A percentile compares a stretch with the other conserved stretches of the same genome.
Evolutionary conservation across 345 rosid genomes (phyloP).

Genomic region (Pelargonium nanum): DNA sequence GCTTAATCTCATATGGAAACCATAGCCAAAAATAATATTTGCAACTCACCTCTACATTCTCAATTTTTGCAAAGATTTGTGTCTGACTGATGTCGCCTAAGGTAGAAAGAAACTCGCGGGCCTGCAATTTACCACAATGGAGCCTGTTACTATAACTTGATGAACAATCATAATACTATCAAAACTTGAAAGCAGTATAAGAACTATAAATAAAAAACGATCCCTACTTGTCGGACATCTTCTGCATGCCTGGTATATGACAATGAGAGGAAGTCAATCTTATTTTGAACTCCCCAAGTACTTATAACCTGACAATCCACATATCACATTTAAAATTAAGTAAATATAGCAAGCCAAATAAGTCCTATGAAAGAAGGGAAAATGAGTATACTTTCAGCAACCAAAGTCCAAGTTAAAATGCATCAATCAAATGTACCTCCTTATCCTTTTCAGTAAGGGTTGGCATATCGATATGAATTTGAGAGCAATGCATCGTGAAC

Average conservation of each 20-base stretch:
- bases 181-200: not conserved
- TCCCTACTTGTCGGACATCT: conserved; percentile 78
- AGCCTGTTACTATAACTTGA: not conserved
- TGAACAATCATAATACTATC: not conserved
- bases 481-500: conserved; percentile 82
- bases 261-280: conserved; percentile 89
- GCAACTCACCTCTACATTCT: conserved; percentile 63
- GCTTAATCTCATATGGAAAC: not conserved
- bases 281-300: conserved; percentile 88
- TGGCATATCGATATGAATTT: conserved; percentile 76
- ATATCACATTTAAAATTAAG: not conserved
- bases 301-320: conserved; percentile 51
- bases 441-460: conserved; percentile 83
- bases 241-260: conserved; percentile 92
- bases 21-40: not conserved
- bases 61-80: conserved; percentile 94
- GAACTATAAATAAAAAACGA: not conserved
- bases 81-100: conserved; percentile 80
- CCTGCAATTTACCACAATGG: conserved; percentile 34
- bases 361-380: conserved; percentile 4
- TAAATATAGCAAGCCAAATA: conserved; percentile 1
- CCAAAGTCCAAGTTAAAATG: too few relatives aligned
- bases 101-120: conserved; percentile 71
- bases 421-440: conserved; percentile 41
- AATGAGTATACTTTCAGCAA: not conserved